phyloP scores from a whole-genome alignment of 352 stramenopile species.

The Phytophthora citrophthora region DNA sequence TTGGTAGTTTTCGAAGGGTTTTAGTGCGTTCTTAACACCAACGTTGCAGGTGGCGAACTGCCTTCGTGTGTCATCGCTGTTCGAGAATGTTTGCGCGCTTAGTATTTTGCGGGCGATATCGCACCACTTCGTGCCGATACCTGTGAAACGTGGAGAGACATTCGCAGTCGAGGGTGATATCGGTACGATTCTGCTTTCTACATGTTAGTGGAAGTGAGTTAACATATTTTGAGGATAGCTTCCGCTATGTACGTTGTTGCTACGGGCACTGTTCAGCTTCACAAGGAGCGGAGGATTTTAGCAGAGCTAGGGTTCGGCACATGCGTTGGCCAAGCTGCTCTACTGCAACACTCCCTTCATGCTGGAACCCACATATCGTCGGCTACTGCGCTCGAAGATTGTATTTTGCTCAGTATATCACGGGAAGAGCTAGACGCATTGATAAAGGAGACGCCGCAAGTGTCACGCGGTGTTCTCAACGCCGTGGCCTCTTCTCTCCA shows the following conservation, averaged over 20 bases:
- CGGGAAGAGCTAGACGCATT: constrained; percentile 70
- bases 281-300: constrained; percentile 74
- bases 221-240: constrained; percentile 37
- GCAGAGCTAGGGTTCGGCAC: constrained; percentile 71
- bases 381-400: constrained; percentile 69
- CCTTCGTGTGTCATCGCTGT: constrained; percentile 78
- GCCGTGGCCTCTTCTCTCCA: constrained; percentile 77
- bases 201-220: neutral
- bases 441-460: constrained; percentile 72
- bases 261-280: constrained; percentile 71
- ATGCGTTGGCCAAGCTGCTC: constrained; percentile 78
- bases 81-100: constrained; percentile 82
- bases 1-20: neutral
- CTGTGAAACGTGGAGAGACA: constrained; percentile 52
- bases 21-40: neutral
- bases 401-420: constrained; percentile 77
- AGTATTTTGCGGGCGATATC: constrained; percentile 80
- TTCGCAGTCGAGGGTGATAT: constrained; percentile 72
- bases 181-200: constrained; percentile 34
- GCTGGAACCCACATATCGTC: constrained; percentile 77
- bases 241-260: constrained; percentile 84
- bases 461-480: constrained; percentile 82
- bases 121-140: constrained; percentile 77
- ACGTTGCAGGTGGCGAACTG: constrained; percentile 74
- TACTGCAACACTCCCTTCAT: constrained; percentile 68